These are phyloP conservation scores for Fusarium stilboides DNA, from an alignment of 2,329 filamentous ascomycete genomes.

Conservation along the genomic window DNA sequence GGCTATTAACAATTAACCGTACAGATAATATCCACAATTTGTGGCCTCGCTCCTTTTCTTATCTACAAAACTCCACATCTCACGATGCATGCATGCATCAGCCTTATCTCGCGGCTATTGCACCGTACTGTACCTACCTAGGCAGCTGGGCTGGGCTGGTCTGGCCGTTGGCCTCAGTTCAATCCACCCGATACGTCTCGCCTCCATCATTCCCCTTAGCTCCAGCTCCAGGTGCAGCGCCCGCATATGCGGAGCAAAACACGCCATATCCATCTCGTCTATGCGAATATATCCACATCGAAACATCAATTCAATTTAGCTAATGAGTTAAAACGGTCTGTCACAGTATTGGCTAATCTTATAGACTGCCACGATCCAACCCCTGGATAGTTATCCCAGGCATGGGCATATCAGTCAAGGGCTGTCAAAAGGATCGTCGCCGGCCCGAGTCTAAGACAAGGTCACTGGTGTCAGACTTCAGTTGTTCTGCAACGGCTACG, in stretches of 20 bases:
- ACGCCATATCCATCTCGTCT: conserved; percentile 19
- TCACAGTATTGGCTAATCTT: conserved; percentile 9
- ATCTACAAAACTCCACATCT: conserved; percentile 41
- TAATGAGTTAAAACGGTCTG: conserved; percentile 4
- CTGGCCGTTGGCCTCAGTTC: neutral
- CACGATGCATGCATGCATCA: conserved; percentile 22
- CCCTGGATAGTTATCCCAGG: conserved; percentile 18
- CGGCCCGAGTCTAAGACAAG: conserved; percentile 7
- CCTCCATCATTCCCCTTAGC: conserved; percentile 5
- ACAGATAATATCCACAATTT: conserved; percentile 22
- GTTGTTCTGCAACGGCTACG: no score
- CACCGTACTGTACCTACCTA: neutral
- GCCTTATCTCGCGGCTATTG: conserved; percentile 29
- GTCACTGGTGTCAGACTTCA: no score
- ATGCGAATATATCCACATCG: conserved; percentile 12
- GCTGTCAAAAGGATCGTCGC: conserved; percentile 14
- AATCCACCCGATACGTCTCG: neutral
- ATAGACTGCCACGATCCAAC: neutral
- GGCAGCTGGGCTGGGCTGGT: neutral
- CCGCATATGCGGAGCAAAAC: conserved; percentile 9
- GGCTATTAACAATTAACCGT: conserved; percentile 26
- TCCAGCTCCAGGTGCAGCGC: conserved; percentile 1
- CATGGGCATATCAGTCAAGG: neutral
- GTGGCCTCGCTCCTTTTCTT: conserved; percentile 8
- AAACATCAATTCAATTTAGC: conserved; percentile 9